Percentiles rank a stretch among this genome's conserved stretches.
Evolutionary conservation across 176 grass and related monocot genomes (phyloP).

Genomic region (Lolium perenne): DNA sequence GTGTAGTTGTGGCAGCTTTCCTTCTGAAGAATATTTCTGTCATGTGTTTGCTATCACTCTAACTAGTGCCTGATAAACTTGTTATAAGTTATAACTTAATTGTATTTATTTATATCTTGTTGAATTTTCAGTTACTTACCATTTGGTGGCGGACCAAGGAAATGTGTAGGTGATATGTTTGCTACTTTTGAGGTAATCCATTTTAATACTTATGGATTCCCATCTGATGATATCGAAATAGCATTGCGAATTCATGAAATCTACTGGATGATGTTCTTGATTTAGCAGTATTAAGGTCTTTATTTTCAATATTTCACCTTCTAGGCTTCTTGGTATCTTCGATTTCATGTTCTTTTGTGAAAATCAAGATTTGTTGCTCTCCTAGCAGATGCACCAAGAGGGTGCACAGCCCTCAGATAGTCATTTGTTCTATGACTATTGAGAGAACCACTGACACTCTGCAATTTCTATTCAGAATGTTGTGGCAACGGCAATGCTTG

Average conservation of each 20-base stretch:
- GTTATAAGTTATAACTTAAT: conserved; percentile 29
- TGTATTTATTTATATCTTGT: conserved; percentile 43
- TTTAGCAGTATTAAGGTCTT: not conserved
- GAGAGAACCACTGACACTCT: not conserved
- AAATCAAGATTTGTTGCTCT: not conserved
- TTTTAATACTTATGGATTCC: not conserved
- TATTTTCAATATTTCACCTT: conserved; percentile 1
- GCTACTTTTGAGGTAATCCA: conserved; percentile 94
- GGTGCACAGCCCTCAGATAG: not conserved
- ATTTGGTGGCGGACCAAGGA: conserved; percentile 96
- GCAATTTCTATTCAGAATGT: conserved; percentile 67
- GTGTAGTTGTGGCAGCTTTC: conserved; percentile 1
- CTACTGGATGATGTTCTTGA: not conserved
- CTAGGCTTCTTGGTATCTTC: not conserved
- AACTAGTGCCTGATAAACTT: not conserved
- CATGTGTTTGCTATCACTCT: not conserved
- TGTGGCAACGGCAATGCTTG: conserved; percentile 92
- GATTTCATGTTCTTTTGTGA: not conserved
- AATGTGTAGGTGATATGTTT: conserved; percentile 99
- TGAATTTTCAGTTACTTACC: conserved; percentile 94
- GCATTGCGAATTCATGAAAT: not conserved
- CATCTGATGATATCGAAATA: not conserved
- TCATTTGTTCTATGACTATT: not conserved
- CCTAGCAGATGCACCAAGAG: not conserved
- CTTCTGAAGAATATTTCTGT: not conserved